Evolutionary conservation across 345 rosid species (phyloP).

Genomic region (Bruguiera parviflora): DNA sequence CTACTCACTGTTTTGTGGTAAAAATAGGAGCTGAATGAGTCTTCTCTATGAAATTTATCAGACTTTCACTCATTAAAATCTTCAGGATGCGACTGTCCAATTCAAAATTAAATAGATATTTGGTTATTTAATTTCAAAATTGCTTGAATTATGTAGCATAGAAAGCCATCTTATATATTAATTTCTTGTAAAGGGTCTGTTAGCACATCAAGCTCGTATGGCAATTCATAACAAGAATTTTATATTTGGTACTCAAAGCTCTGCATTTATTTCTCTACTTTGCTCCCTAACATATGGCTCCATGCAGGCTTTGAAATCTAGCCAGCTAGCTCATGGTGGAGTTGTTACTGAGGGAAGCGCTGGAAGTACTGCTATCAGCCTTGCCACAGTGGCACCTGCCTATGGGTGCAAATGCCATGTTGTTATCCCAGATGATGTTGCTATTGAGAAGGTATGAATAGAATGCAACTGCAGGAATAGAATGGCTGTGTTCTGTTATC

Average conservation of each 20-base stretch:
- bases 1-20: neutral
- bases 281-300: neutral
- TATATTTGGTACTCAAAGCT: neutral
- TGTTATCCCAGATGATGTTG: constrained; percentile 94
- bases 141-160: neutral
- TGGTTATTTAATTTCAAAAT: neutral
- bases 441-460: constrained; percentile 74
- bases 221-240: neutral
- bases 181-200: neutral
- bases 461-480: neutral
- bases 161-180: neutral
- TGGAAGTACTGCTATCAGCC: constrained; percentile 97
- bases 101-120: neutral
- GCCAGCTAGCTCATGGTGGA: constrained; percentile 63
- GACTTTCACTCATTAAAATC: neutral
- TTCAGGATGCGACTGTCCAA: neutral
- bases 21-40: neutral
- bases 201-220: neutral
- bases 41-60: neutral
- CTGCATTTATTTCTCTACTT: neutral
- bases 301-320: constrained; percentile 72
- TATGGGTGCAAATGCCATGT: constrained; percentile 93
- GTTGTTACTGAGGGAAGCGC: constrained; percentile 92
- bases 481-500: neutral
- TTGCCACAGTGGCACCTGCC: constrained; percentile 87